These are phyloP conservation scores for Trametes sanguinea DNA, from an alignment of 768 basidiomycete genomes.

Conservation along the genomic window DNA sequence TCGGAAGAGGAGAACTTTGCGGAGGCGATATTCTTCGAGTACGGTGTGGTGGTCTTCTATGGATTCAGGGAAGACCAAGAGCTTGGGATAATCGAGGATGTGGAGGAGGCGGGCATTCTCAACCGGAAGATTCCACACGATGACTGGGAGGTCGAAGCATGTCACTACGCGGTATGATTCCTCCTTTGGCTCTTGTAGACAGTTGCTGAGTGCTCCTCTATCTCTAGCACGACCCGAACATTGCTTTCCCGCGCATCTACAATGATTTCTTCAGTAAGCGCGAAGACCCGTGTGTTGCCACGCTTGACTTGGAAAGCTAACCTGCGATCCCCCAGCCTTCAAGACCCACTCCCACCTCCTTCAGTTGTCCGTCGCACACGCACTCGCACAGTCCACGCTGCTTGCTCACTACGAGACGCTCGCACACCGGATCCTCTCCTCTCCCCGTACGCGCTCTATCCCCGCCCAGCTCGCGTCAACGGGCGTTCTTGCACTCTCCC, in stretches of 20 bases:
- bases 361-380: slow-evolving; percentile 92
- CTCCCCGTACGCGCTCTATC: slow-evolving; percentile 75
- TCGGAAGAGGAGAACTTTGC: slow-evolving; percentile 54
- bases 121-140: slow-evolving; percentile 53
- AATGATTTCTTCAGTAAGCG: slow-evolving; percentile 93
- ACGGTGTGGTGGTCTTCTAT: slow-evolving; percentile 93
- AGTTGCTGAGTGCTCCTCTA: neutral
- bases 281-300: neutral
- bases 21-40: slow-evolving; percentile 79
- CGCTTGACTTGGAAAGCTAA: slow-evolving; percentile 1
- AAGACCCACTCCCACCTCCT: slow-evolving; percentile 89
- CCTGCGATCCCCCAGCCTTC: slow-evolving; percentile 57
- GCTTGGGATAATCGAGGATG: slow-evolving; percentile 80
- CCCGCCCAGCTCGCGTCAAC: slow-evolving; percentile 80
- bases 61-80: slow-evolving; percentile 82
- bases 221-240: slow-evolving; percentile 75
- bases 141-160: slow-evolving; percentile 89
- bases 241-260: slow-evolving; percentile 87
- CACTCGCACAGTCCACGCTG: slow-evolving; percentile 91
- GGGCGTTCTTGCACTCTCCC: slow-evolving; percentile 72
- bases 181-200: neutral
- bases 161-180: slow-evolving; percentile 73
- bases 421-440: slow-evolving; percentile 76
- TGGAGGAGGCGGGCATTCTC: slow-evolving; percentile 70
- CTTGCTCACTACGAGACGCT: slow-evolving; percentile 84